Percentiles rank a stretch among this genome's conserved stretches.
These are phyloP conservation scores for Curvularia hawaiiensis DNA, from an alignment of 2,329 filamentous ascomycete species.

Conservation along the genomic window DNA sequence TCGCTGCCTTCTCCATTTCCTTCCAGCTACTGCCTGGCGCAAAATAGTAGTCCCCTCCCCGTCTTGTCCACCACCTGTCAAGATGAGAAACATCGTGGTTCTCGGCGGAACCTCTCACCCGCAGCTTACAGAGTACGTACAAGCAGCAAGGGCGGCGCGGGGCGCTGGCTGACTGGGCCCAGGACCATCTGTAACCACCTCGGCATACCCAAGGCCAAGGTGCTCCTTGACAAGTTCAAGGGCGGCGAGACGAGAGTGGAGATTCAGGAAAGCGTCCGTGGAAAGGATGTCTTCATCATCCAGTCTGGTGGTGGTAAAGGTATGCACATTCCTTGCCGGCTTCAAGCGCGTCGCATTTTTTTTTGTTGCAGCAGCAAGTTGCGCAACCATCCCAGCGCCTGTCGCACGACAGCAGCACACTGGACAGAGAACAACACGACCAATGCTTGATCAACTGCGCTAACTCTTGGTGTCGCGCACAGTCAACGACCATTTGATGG, in stretches of 20 bases:
- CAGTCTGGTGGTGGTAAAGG: slow-evolving; percentile 84
- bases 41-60: slow-evolving; percentile 4
- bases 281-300: slow-evolving; percentile 97
- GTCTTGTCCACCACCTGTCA: slow-evolving; percentile 46
- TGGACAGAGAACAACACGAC: not conserved
- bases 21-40: slow-evolving; percentile 16
- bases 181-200: slow-evolving; percentile 82
- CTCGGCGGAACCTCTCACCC: slow-evolving; percentile 94
- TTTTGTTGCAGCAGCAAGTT: not conserved
- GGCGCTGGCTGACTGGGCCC: slow-evolving; percentile 14
- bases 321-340: slow-evolving; percentile 12
- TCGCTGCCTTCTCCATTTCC: slow-evolving; percentile 10
- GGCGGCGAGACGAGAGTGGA: slow-evolving; percentile 95
- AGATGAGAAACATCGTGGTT: slow-evolving; percentile 95
- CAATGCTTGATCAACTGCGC: slow-evolving; percentile 15
- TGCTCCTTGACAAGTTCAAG: slow-evolving; percentile 88
- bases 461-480: slow-evolving; percentile 22
- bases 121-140: slow-evolving; percentile 69
- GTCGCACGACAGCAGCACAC: slow-evolving; percentile 9
- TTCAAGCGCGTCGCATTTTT: slow-evolving; percentile 5
- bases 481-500: slow-evolving; percentile 96
- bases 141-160: not conserved
- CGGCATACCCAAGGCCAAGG: slow-evolving; percentile 82
- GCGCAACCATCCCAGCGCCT: not conserved
- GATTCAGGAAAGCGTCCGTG: slow-evolving; percentile 93